These are phyloP conservation scores for Plicaturopsis crispa DNA, from an alignment of 768 basidiomycete species.

Conservation along the genomic window DNA sequence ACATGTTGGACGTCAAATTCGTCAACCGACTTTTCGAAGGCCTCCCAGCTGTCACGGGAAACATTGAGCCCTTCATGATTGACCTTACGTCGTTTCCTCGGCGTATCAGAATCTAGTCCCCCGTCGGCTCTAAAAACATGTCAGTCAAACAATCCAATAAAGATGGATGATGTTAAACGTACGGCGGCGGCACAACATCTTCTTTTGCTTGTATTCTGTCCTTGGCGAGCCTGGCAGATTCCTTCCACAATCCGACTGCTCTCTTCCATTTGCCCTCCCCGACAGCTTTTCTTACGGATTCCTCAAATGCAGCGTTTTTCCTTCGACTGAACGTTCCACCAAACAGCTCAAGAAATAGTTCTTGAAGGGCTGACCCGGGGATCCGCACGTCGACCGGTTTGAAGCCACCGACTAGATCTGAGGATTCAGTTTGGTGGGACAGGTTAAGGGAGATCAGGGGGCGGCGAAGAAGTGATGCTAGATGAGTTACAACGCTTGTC, in stretches of 20 bases:
- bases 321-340: conserved; percentile 80
- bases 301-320: conserved; percentile 84
- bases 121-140: conserved; percentile 12
- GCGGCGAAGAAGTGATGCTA: conserved; percentile 69
- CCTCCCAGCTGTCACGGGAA: conserved; percentile 53
- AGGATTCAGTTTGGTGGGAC: conserved; percentile 93
- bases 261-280: conserved; percentile 82
- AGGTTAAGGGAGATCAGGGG: conserved; percentile 86
- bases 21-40: conserved; percentile 59
- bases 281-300: conserved; percentile 74
- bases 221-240: conserved; percentile 61
- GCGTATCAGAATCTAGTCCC: conserved; percentile 32
- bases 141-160: too few species aligned
- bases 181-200: conserved; percentile 11
- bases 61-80: conserved; percentile 32
- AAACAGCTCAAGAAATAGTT: conserved; percentile 75
- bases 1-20: conserved; percentile 87
- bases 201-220: conserved; percentile 44
- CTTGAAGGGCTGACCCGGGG: conserved; percentile 63
- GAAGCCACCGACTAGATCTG: conserved; percentile 91
- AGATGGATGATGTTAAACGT: too few species aligned
- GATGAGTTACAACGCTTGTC: conserved; percentile 84
- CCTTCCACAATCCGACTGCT: conserved; percentile 76
- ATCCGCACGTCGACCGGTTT: conserved; percentile 90
- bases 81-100: conserved; percentile 67